Evolutionary conservation across 805 yeast species (phyloP).

Genomic region (Candida alai): DNA sequence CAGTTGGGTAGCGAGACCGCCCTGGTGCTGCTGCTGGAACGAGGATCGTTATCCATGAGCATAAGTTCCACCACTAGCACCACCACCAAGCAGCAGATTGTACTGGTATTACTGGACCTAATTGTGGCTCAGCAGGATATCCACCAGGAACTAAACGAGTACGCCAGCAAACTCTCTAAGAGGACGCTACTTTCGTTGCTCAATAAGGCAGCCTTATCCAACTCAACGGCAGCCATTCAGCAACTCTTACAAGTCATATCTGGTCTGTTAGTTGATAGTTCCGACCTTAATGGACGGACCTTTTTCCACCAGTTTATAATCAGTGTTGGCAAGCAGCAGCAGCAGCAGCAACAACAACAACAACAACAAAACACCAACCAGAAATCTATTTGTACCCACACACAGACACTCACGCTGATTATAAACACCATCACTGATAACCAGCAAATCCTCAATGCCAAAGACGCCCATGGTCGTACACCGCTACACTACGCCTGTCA

Average conservation of each 20-base stretch:
- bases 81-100: too few species aligned
- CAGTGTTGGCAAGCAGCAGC: constrained; percentile 64
- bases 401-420: constrained; percentile 54
- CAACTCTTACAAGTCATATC: constrained; percentile 46
- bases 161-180: constrained; percentile 40
- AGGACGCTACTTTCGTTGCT: constrained; percentile 57
- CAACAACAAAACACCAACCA: constrained; percentile 10
- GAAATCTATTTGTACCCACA: constrained; percentile 19
- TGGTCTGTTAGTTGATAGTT: constrained; percentile 48
- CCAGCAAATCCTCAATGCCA: constrained; percentile 45
- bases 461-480: constrained; percentile 74
- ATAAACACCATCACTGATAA: constrained; percentile 42
- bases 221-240: constrained; percentile 56
- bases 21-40: neutral
- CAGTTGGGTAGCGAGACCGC: constrained; percentile 39
- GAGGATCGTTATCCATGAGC: too few species aligned
- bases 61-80: constrained; percentile 12
- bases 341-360: constrained; percentile 39
- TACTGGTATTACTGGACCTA: too few species aligned
- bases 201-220: constrained; percentile 58
- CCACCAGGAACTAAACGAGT: constrained; percentile 38
- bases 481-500: constrained; percentile 90
- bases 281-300: constrained; percentile 78
- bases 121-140: constrained; percentile 38
- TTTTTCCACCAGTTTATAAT: constrained; percentile 83